Base-by-base conservation (phyloP, 169 alveolate genomes). In the Cardiosporidium cionae region DNA sequence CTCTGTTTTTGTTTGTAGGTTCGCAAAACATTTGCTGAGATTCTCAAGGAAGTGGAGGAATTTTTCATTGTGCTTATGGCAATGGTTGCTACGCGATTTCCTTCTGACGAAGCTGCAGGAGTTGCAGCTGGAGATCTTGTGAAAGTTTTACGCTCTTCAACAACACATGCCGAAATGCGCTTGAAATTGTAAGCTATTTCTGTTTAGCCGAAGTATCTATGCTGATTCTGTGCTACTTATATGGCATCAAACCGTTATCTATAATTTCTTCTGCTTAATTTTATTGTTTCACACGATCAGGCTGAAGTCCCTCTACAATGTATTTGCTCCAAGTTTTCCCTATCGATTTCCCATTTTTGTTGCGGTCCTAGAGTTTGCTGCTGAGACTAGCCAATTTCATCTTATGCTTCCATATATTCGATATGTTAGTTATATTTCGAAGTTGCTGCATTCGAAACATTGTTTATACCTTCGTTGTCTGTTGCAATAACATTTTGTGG, bases 291-390 rank as follows among this genome's bases (percentile, higher is more conserved):
- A n/a, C n/a, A n/a, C 58, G 27, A 44, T 3, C 66, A 72, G 79
- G 79, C 65, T 74, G 65, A 66, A 28, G 74, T 23, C 65, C 25
- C 80, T 74, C 36, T 74, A 74, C 80, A 74, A 74, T n/a, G 68
- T 44, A 6, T 74, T 74, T 35, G 69, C 65, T 25, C 75, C 72
- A 32, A 29, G 22, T 70, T 67, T 65, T 28, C 75, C 72, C 2
- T 63, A 44, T 32, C 80, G 80, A 22, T 74, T 64, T 70, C 66
- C 72, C 7, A 64, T 74, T 31, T 74, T 74, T 32, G 72, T 67
- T 29, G 36, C 72, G 31, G 16, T 62, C 7, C 32, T 74, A 29
- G 74, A 74, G 68, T 74, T 36, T 33, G 80, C 80, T 36, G 80
- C 80, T 4, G 66, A 74, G 52, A 33, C 74, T 16, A 64, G 66